Percentiles rank a stretch among this genome's conserved stretches.
These are phyloP conservation scores for Osmanthus fragrans DNA, from an alignment of 257 asterid species.

Conservation along the genomic window DNA sequence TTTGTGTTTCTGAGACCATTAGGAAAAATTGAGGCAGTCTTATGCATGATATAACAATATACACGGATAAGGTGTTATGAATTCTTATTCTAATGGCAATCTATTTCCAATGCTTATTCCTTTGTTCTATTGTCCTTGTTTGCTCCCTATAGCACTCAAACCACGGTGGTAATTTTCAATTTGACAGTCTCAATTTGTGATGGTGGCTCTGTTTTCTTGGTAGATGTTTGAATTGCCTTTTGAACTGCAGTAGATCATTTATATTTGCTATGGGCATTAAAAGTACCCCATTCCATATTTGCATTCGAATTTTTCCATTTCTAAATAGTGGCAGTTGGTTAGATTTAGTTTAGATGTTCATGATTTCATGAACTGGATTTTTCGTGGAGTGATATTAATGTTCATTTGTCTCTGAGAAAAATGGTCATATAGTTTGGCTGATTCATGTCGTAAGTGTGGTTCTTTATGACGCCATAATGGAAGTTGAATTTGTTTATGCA, in stretches of 20 bases:
- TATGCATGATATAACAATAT: neutral
- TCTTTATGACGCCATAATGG: conserved; percentile 9
- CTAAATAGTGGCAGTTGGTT: neutral
- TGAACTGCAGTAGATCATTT: conserved; percentile 4
- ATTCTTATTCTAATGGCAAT: neutral
- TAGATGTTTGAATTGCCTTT: neutral
- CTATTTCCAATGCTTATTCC: neutral
- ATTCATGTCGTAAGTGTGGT: conserved; percentile 1
- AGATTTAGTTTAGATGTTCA: neutral
- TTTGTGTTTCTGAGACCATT: conserved; percentile 2
- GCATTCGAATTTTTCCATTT: neutral
- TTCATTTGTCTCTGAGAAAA: neutral
- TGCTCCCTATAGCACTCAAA: neutral
- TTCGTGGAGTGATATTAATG: neutral
- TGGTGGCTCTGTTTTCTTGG: neutral
- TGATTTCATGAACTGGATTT: neutral
- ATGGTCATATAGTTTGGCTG: neutral
- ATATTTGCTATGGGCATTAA: conserved; percentile 1
- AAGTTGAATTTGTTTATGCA: conserved; percentile 26
- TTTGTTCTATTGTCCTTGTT: neutral
- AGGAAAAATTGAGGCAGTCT: neutral
- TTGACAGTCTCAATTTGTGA: conserved; percentile 3
- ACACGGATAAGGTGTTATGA: neutral
- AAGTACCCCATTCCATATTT: neutral
- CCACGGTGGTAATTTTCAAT: neutral